Conservation (phyloP, 495 filamentous ascomycete genomes). For the Penicillium crystallinum region DNA sequence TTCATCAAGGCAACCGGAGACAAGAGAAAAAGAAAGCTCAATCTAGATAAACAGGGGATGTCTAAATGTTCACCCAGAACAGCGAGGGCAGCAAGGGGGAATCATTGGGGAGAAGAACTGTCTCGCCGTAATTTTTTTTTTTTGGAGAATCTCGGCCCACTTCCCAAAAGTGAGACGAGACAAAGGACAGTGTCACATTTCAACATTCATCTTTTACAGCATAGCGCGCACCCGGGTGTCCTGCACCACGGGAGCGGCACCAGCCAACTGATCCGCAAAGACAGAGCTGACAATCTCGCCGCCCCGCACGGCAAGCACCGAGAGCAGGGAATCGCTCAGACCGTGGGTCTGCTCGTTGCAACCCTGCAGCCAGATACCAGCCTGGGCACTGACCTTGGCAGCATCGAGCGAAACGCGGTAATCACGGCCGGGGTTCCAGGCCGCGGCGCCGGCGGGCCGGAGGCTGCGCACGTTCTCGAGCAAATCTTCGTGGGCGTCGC, state of each 20-base stretch:
- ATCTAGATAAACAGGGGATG: constrained; percentile 2
- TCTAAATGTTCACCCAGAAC: constrained; percentile 7
- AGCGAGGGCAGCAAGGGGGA: not conserved
- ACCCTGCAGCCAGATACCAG: constrained; percentile 89
- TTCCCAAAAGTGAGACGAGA: not conserved
- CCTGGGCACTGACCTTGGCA: constrained; percentile 54
- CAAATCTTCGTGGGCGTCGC: constrained; percentile 75
- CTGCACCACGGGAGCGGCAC: constrained; percentile 26
- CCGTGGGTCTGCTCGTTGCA: constrained; percentile 92
- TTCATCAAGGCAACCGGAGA: not conserved
- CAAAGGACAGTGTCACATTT: not conserved
- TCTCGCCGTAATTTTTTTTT: not conserved
- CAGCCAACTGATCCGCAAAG: constrained; percentile 50
- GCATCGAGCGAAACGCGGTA: constrained; percentile 68
- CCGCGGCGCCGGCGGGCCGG: constrained; percentile 46
- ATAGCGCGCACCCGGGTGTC: constrained; percentile 39
- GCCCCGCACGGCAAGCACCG: constrained; percentile 67
- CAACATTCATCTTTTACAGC: constrained; percentile 20
- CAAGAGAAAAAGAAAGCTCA: not conserved
- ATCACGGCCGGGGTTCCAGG: constrained; percentile 49
- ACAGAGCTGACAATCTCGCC: constrained; percentile 75
- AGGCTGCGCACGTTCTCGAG: constrained; percentile 59
- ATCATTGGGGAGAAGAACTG: constrained; percentile 2
- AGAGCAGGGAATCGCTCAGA: constrained; percentile 74
- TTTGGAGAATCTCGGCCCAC: not conserved